phyloP scores from a whole-genome alignment of 148 eudicot species.

The Rhododendron mucronatum region DNA sequence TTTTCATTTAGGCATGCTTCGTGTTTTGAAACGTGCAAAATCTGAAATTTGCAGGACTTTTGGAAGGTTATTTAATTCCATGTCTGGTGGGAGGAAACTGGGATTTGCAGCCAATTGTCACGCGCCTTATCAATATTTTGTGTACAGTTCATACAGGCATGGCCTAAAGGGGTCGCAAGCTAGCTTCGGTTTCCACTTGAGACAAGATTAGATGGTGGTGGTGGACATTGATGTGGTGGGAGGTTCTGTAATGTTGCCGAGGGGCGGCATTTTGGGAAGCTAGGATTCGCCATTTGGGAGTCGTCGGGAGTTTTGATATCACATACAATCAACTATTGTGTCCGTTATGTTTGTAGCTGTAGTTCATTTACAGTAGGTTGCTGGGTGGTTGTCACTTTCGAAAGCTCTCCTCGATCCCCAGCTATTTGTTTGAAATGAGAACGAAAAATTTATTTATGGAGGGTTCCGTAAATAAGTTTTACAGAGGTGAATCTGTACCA shows the following conservation, averaged over 20 bases:
- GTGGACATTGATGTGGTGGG: not conserved
- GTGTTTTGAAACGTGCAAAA: not conserved
- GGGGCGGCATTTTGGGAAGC: not conserved
- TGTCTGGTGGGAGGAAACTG: not conserved
- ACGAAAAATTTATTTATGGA: too few species aligned
- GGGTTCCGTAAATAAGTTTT: too few species aligned
- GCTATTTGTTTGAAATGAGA: not conserved
- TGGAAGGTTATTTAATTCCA: not conserved
- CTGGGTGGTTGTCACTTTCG: not conserved
- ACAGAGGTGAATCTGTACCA: too few species aligned
- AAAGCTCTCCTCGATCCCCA: not conserved
- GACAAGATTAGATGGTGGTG: not conserved
- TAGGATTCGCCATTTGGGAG: not conserved
- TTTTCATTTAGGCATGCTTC: not conserved
- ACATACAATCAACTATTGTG: not conserved
- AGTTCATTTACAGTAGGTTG: not conserved
- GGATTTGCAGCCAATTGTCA: not conserved
- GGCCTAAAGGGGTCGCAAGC: not conserved
- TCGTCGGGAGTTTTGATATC: not conserved
- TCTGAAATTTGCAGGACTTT: slow-evolving; percentile 8
- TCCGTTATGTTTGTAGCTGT: not conserved
- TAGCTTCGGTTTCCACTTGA: not conserved
- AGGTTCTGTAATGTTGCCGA: not conserved
- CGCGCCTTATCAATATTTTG: not conserved
- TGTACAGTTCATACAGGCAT: not conserved